Percentiles rank a stretch among this genome's conserved stretches.
phyloP scores from a whole-genome alignment of 2,329 filamentous ascomycete species.

The Neonectria punicea region DNA sequence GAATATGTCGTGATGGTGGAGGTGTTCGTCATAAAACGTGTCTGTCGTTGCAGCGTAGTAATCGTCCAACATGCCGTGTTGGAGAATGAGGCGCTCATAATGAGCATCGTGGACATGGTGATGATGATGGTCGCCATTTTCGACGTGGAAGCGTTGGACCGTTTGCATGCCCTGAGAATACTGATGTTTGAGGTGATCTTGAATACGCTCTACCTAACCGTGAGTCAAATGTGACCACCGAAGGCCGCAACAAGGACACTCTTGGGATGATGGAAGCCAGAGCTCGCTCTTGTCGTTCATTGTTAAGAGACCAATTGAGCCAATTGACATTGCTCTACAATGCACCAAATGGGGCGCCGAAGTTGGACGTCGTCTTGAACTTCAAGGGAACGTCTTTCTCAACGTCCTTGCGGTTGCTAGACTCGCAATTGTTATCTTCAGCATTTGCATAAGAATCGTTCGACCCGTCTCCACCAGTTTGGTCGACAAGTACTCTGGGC shows the following conservation, averaged over 20 bases:
- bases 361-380: slow-evolving; percentile 58
- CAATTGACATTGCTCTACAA: slow-evolving; percentile 35
- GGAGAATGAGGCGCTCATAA: background rate
- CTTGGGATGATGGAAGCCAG: slow-evolving; percentile 15
- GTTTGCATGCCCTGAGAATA: background rate
- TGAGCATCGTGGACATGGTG: background rate
- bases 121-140: background rate
- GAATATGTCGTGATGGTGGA: background rate
- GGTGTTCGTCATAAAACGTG: slow-evolving; percentile 1
- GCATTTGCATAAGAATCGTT: slow-evolving; percentile 35
- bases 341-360: slow-evolving; percentile 58
- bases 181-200: background rate
- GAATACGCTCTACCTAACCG: background rate
- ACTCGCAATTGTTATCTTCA: slow-evolving; percentile 41
- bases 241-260: background rate
- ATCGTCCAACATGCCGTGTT: background rate
- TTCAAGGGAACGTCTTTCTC: slow-evolving; percentile 59
- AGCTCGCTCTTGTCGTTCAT: background rate
- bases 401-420: slow-evolving; percentile 40
- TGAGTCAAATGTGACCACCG: slow-evolving; percentile 15
- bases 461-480: slow-evolving; percentile 37
- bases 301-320: background rate
- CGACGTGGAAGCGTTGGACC: background rate
- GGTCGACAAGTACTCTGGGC: slow-evolving; percentile 19
- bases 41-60: background rate